Conservation (phyloP, 1,284 basidiomycete species). For the Dichomitus squalens region DNA sequence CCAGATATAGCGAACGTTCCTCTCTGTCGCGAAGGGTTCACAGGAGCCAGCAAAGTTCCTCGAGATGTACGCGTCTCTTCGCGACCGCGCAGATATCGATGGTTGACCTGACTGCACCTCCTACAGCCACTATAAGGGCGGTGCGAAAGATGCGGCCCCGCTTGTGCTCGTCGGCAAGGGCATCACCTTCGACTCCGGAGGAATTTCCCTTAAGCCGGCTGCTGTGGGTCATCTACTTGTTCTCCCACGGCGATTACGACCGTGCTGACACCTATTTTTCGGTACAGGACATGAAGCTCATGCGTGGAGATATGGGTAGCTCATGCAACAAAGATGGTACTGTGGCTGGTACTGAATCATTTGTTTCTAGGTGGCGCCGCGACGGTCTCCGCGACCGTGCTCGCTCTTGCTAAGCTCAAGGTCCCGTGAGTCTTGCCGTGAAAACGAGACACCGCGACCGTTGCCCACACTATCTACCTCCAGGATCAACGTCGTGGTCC, state of each 20-base stretch:
- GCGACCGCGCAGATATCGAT: neutral
- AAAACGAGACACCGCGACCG: too few species aligned
- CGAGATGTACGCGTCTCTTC: constrained; percentile 64
- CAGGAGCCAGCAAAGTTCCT: constrained; percentile 86
- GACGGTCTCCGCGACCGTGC: constrained; percentile 69
- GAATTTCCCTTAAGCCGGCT: constrained; percentile 83
- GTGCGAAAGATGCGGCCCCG: constrained; percentile 56
- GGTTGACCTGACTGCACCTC: neutral
- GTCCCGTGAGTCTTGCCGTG: constrained; percentile 66
- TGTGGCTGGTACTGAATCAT: neutral
- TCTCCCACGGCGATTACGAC: neutral
- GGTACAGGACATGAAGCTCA: constrained; percentile 71
- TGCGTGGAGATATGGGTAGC: constrained; percentile 84
- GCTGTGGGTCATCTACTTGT: constrained; percentile 51
- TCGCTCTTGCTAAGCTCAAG: constrained; percentile 81
- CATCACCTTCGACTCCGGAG: constrained; percentile 88
- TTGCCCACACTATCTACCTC: neutral
- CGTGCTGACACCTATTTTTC: neutral
- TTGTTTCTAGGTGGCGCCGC: constrained; percentile 71
- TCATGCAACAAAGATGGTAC: neutral
- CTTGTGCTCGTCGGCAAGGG: constrained; percentile 88
- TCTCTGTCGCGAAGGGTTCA: constrained; percentile 85
- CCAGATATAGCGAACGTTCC: constrained; percentile 68
- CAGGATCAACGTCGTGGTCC: constrained; percentile 76
- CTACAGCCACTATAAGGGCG: constrained; percentile 79